Base-by-base conservation (phyloP, 176 grass and related monocot species). In the Bolboschoenus planiculmis region DNA sequence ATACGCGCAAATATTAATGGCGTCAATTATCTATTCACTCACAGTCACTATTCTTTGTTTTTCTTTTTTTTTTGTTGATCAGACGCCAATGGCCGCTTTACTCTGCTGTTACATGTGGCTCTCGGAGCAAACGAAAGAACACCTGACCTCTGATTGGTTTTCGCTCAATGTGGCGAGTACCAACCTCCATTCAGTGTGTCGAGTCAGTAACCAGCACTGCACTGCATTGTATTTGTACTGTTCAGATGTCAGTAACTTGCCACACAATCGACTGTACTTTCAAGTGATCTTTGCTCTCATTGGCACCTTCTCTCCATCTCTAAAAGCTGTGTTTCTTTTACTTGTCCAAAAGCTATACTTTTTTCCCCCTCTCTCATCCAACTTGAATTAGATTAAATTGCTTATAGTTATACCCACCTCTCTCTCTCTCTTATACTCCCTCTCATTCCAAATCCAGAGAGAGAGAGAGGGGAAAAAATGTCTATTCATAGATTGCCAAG, bases 391-490 rank as follows among this genome's bases (percentile, higher is more conserved):
- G 9, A 70, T 70, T 43, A 70, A 21, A 23, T 23, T 23, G 27
- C 48, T 10, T 33, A 33, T n/a, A n/a, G n/a, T n/a, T n/a, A n/a
- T 26, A 79, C 31, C 23, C 43, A 15, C 27, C 35, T 29, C 10
- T 4, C 47, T 54, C 11, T 56, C 46, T 56, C 24, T 78, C 2
- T 53, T 50, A 14, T 20, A 31, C 36, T 71, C 82, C 4, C 40
- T 72, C 63, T 61, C 72, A 57, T 48, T 78, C 83, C 40, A 14
- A 18, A 0, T 39, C 9, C 46, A 58, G 61, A 82, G 33, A 29
- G 2, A 75, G n/a, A 64, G 80, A 85, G 62, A 75, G 79, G 33
- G 50, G 78, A 13, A 77, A 3, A 78, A 76, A 94, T 94, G 92
- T 81, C 85, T 47, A 4, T 83, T 76, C 93, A 87, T 47, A 68